Evolutionary conservation across 2,329 filamentous ascomycete species (phyloP).

Genomic region (Cladosporium sp.): DNA sequence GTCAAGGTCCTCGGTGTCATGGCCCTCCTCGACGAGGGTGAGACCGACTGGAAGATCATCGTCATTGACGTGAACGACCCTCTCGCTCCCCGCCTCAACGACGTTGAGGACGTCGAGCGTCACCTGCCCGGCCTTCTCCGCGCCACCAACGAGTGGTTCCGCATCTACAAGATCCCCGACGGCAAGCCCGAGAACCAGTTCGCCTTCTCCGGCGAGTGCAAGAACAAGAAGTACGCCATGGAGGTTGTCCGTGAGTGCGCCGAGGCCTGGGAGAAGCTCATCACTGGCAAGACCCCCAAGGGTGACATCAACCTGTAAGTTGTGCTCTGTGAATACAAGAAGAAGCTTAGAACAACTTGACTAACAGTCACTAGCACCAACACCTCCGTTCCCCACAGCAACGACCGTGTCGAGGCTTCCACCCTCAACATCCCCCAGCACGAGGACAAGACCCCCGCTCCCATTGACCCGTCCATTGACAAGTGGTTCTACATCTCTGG

Average conservation of each 20-base stretch:
- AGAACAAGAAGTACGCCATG: constrained; percentile 99
- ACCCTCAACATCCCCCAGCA: constrained; percentile 72
- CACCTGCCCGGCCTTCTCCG: constrained; percentile 95
- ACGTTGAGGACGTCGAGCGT: constrained; percentile 97
- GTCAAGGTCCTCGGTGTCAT: constrained; percentile 99
- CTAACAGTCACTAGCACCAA: constrained; percentile 60
- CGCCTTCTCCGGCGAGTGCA: constrained; percentile 99
- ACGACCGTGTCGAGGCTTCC: constrained; percentile 63
- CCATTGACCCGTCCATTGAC: constrained; percentile 94
- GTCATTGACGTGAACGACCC: constrained; percentile 99
- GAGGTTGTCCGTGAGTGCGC: constrained; percentile 94
- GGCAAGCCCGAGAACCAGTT: constrained; percentile 99
- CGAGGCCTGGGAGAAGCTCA: constrained; percentile 95
- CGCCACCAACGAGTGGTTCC: constrained; percentile 99
- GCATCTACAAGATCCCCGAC: constrained; percentile 99
- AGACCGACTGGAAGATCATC: constrained; percentile 99
- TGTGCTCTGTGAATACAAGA: no score
- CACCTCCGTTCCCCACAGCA: constrained; percentile 68
- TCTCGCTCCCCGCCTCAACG: constrained; percentile 91
- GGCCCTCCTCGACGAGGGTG: constrained; percentile 97
- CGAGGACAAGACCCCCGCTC: constrained; percentile 77
- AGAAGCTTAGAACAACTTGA: background rate
- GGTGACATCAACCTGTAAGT: constrained; percentile 80
- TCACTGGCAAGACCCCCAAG: constrained; percentile 78
- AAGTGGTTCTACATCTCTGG: constrained; percentile 99